A percentile compares a stretch with the other conserved stretches of the same genome.
Evolutionary conservation across 306 rosid genomes (phyloP).

Genomic region (Prunus dulcis): DNA sequence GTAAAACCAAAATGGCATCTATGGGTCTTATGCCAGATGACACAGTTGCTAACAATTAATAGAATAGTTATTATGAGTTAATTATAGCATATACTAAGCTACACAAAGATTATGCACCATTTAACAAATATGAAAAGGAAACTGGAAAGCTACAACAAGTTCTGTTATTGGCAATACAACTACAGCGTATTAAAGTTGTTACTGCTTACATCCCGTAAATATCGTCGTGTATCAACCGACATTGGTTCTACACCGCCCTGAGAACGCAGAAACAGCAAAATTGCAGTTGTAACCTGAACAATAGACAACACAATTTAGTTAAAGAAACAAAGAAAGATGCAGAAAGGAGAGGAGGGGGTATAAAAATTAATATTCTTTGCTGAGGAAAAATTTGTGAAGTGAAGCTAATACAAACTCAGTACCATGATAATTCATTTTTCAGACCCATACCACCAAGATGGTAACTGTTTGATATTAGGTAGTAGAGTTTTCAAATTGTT

Average conservation of each 20-base stretch:
- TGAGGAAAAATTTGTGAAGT: neutral
- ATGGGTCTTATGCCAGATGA: conserved; percentile 3
- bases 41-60: conserved; percentile 2
- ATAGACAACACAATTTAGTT: neutral
- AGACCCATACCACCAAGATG: neutral
- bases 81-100: neutral
- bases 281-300: conserved; percentile 14
- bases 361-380: neutral
- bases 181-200: neutral
- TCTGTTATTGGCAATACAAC: neutral
- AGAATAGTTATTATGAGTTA: conserved; percentile 15
- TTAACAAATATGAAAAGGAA: conserved; percentile 5
- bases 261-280: neutral
- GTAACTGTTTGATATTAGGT: neutral
- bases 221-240: conserved; percentile 30
- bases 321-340: neutral
- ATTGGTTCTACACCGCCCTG: conserved; percentile 9
- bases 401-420: no score
- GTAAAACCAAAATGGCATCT: conserved; percentile 9
- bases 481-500: neutral
- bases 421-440: neutral
- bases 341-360: neutral
- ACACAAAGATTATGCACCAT: conserved; percentile 6
- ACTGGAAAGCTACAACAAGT: neutral
- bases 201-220: conserved; percentile 51